Base-by-base conservation (phyloP, 1,139 yeast genomes). In the Candida sanyaensis region DNA sequence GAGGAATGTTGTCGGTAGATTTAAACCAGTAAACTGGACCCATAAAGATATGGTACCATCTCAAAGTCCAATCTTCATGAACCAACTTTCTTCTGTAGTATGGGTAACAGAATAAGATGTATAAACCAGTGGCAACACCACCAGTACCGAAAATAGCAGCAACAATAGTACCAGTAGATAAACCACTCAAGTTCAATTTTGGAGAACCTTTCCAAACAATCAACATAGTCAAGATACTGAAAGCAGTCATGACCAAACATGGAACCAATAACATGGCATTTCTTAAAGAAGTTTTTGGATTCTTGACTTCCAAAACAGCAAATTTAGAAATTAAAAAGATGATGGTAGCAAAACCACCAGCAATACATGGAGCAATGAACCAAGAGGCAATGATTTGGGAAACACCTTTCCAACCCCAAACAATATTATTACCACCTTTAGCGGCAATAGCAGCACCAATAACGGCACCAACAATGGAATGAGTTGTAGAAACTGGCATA, bases 381-480 rank as follows among this genome's bases (percentile, higher is more conserved):
- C 93, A 86, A 10, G 91, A 83, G 4, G 93, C 93, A 54, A 84
- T 80, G 56, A 86, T 86, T 64, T 84, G 86, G 1, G 88, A 64
- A 51, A 86, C 86, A 38, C 91, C 91, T 17, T 56, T 51, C 93
- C 93, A 86, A 24, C 90, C 92, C 95, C 93, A 86, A 50, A 66
- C 69, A 50, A 86, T 78, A 50, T 80, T 72, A 2, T 66, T 60
- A 38, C 80, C 83, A 51, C 84, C 84, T 55, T 74, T 75, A 28
- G 92, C 85, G 43, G 92, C 95, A 60, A 87, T 79, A 50, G 89
- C 85, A 13, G 88, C 77, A 54, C 95, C 93, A 53, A 86, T 84
- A 44, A 84, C 78, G 33, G 84, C 92, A 61, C 92, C 93, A 45
- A 86, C 88, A 57, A 86, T 84, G 10, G 91, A 83, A 60, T 86